Evolutionary conservation across 2,329 filamentous ascomycete genomes (phyloP).

Genomic region (Xylaria sp.): DNA sequence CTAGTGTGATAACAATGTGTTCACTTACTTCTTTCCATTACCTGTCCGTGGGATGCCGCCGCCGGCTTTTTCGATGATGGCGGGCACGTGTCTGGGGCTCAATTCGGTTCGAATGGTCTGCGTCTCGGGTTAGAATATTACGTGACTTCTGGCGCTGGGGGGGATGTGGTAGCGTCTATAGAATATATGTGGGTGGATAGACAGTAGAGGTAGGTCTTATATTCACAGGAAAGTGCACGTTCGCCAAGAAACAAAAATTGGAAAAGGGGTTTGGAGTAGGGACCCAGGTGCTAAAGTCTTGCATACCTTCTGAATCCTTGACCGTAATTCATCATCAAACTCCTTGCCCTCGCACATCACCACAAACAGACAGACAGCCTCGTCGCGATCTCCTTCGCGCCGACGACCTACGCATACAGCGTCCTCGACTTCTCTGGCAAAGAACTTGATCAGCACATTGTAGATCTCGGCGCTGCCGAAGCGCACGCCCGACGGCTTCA

Average conservation of each 20-base stretch:
- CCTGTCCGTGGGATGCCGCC: conserved; percentile 87
- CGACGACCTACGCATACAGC: conserved; percentile 85
- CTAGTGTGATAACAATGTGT: not conserved
- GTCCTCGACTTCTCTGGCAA: conserved; percentile 78
- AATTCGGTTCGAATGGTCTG: conserved; percentile 73
- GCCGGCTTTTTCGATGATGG: conserved; percentile 76
- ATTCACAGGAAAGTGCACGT: too few relatives aligned
- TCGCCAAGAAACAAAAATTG: too few relatives aligned
- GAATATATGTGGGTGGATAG: not conserved
- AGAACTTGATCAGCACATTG: conserved; percentile 87
- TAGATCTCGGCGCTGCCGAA: conserved; percentile 97
- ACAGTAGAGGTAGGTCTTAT: not conserved
- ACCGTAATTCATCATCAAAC: conserved; percentile 66
- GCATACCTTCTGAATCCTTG: conserved; percentile 62
- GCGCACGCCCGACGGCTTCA: conserved; percentile 89
- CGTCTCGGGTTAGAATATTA: not conserved
- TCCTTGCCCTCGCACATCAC: conserved; percentile 68
- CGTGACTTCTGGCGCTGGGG: not conserved
- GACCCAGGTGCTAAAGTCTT: too few relatives aligned
- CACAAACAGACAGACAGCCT: conserved; percentile 87
- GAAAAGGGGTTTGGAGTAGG: too few relatives aligned
- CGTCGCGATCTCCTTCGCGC: conserved; percentile 73
- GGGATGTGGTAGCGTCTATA: not conserved
- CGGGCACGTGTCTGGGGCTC: conserved; percentile 88
- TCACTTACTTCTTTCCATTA: conserved; percentile 89